Conservation (phyloP, 164 flowering plant genomes). For the Warburgia ugandensis region DNA sequence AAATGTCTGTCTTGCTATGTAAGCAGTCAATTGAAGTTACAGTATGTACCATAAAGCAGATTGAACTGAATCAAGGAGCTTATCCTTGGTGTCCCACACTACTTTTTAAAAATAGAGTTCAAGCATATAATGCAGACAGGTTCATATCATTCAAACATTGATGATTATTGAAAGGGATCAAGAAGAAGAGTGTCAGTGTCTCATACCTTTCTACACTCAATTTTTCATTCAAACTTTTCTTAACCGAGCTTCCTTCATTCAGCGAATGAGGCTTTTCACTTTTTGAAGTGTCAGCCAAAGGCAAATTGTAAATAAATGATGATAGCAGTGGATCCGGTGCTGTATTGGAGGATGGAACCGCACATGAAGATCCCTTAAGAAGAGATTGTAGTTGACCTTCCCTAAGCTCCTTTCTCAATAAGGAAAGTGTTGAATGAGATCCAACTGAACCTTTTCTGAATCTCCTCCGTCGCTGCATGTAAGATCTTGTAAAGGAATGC, state of each 20-base stretch:
- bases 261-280: conserved; percentile 33
- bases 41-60: too few relatives aligned
- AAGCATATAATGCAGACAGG: too few relatives aligned
- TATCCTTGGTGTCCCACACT: too few relatives aligned
- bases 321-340: conserved; percentile 84
- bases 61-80: too few relatives aligned
- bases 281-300: conserved; percentile 49
- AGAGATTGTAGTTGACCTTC: conserved; percentile 77
- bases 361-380: conserved; percentile 59
- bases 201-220: conserved; percentile 1
- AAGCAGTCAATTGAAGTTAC: too few relatives aligned
- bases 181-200: background rate
- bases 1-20: too few relatives aligned
- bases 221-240: conserved; percentile 21
- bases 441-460: conserved; percentile 47
- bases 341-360: conserved; percentile 49
- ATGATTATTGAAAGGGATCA: background rate
- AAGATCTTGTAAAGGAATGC: conserved; percentile 56
- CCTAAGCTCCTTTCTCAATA: conserved; percentile 73
- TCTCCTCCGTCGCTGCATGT: conserved; percentile 89
- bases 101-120: too few relatives aligned
- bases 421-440: conserved; percentile 65
- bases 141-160: too few relatives aligned
- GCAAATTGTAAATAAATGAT: conserved; percentile 64
- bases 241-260: conserved; percentile 30